phyloP scores from a whole-genome alignment of 495 filamentous ascomycete genomes.

The Tuber umbilicatum region DNA sequence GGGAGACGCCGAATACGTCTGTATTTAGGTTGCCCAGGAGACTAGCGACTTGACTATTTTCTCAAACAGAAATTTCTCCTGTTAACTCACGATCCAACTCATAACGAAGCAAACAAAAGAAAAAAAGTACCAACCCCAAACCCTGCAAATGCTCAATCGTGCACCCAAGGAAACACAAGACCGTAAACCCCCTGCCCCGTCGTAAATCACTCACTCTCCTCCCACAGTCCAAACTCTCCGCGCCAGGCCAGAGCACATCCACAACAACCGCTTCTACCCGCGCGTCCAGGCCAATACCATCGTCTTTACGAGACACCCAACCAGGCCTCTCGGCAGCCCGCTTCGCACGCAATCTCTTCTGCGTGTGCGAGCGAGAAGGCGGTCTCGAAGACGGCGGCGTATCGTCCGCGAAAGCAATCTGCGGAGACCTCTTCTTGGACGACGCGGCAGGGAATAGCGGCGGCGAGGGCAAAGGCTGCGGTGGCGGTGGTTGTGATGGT shows the following conservation, averaged over 20 bases:
- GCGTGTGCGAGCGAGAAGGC: constrained; percentile 33
- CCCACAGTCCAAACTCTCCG: constrained; percentile 23
- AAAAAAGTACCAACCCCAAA: constrained; percentile 18
- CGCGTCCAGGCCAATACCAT: constrained; percentile 29
- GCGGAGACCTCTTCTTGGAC: constrained; percentile 29
- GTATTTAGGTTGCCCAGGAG: constrained; percentile 30
- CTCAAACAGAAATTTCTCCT: constrained; percentile 3
- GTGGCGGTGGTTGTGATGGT: constrained; percentile 3
- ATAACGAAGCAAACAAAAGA: background rate
- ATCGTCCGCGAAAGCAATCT: constrained; percentile 32
- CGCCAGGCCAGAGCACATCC: constrained; percentile 31
- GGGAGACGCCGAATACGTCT: constrained; percentile 30
- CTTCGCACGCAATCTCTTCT: constrained; percentile 33
- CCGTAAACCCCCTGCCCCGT: constrained; percentile 30
- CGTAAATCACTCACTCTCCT: constrained; percentile 28
- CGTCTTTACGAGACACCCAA: constrained; percentile 34
- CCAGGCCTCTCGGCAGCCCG: constrained; percentile 27
- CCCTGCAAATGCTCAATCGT: constrained; percentile 32
- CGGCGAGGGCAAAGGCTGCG: constrained; percentile 20
- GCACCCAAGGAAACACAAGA: constrained; percentile 39
- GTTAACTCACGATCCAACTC: constrained; percentile 12
- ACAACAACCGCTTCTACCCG: constrained; percentile 26
- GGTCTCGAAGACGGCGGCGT: constrained; percentile 37
- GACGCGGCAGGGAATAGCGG: constrained; percentile 4
- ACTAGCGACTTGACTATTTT: constrained; percentile 27